Conservation (phyloP, 2,329 filamentous ascomycete genomes). For the Scytalidium sp. region DNA sequence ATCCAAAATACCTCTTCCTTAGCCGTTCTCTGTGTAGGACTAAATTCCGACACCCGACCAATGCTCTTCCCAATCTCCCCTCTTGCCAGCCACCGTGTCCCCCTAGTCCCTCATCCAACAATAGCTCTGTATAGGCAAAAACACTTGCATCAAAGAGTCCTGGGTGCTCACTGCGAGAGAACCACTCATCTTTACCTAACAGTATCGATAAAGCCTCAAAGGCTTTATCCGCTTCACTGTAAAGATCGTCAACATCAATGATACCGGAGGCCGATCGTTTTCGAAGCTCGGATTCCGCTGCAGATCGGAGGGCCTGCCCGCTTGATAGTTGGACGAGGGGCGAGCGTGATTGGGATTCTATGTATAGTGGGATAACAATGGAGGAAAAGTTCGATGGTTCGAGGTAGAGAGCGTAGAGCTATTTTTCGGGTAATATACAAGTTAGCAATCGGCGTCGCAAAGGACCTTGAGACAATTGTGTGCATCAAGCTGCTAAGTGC, state of each 20-base stretch:
- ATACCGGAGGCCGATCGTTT: conserved; percentile 51
- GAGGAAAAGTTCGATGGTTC: conserved; percentile 59
- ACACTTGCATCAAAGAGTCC: conserved; percentile 83
- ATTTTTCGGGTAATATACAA: not conserved
- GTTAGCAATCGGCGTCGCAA: conserved; percentile 5
- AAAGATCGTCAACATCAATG: conserved; percentile 54
- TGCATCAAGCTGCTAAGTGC: too few species aligned
- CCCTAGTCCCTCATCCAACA: conserved; percentile 56
- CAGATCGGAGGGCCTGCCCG: conserved; percentile 63
- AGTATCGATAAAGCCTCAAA: conserved; percentile 59
- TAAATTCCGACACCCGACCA: conserved; percentile 59
- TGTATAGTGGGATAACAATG: conserved; percentile 71
- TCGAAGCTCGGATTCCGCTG: conserved; percentile 72
- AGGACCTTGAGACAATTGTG: not conserved
- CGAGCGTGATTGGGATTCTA: conserved; percentile 61
- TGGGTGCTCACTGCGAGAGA: conserved; percentile 53
- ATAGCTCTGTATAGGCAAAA: conserved; percentile 83
- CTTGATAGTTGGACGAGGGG: conserved; percentile 60
- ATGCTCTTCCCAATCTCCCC: conserved; percentile 51
- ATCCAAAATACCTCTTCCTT: conserved; percentile 32
- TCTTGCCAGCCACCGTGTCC: conserved; percentile 56
- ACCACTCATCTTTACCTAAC: conserved; percentile 57
- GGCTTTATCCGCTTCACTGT: conserved; percentile 58
- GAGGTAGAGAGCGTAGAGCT: conserved; percentile 82
- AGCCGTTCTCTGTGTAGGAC: conserved; percentile 62